Evolutionary conservation across 768 basidiomycete genomes (phyloP), one percentile per base, ranked within the genome.

Genomic region (Coprinopsis strossmayeri): DNA sequence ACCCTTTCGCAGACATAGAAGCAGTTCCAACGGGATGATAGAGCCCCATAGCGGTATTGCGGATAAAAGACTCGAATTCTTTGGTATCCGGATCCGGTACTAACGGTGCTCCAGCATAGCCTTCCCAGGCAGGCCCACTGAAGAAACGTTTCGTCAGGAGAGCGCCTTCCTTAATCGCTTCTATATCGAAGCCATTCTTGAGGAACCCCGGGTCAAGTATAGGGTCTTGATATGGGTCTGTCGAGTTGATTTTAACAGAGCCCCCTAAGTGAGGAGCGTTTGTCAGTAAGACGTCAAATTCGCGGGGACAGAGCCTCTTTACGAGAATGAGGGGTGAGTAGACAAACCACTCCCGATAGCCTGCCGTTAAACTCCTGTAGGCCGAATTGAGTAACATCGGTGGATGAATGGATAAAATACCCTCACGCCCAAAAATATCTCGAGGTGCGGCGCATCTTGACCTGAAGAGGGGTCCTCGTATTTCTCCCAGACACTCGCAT

Each of bases 391-490:
- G n/a, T n/a, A n/a, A n/a, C n/a, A n/a, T n/a, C n/a, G n/a, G n/a
- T n/a, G n/a, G n/a, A n/a, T n/a, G n/a, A n/a, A n/a, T n/a, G n/a
- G n/a, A n/a, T n/a, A n/a, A n/a, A n/a, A n/a, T n/a, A n/a, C n/a
- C n/a, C n/a, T n/a, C n/a, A 55, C 51, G 27, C 49, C 39, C 20
- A 52, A 40, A 25, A 32, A 42, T 18, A 54, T 27, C 28, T 64
- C 61, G 32, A 62, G 25, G 35, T 64, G 61, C 2, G 62, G 59
- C 0, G 57, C 53, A 18, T 61, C 54, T 11, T 37, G 46, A 5
- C 63, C 63, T 21, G 63, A 48, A 0, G 63, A 50, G 27, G 63
- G 63, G 32, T 64, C 61, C 3, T 32, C 45, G 39, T 54, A 57
- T 2, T 32, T 38, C 12, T 54, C 51, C 21, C 59, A 54, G 15